Conservation (phyloP, 805 yeast genomes). For the Alloascoidea africana region DNA sequence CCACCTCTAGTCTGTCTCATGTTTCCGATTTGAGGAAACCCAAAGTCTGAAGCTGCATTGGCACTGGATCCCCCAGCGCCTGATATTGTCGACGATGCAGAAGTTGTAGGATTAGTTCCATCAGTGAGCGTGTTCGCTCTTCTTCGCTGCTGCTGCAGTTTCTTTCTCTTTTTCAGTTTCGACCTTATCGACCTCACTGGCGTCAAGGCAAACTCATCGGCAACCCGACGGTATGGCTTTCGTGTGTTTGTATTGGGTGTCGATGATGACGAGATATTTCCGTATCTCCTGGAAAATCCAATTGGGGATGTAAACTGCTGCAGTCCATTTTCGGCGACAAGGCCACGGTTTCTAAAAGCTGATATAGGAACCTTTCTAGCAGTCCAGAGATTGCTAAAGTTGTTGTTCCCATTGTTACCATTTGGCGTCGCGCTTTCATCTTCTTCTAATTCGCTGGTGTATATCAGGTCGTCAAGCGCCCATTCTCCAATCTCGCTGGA, state of each 20-base stretch:
- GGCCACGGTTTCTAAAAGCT: neutral
- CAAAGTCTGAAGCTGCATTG: no score
- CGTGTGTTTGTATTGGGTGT: no score
- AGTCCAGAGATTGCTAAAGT: no score
- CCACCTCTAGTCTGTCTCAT: neutral
- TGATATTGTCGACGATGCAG: no score
- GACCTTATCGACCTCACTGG: no score
- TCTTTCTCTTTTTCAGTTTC: neutral
- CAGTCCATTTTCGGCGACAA: neutral
- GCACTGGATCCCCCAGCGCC: neutral
- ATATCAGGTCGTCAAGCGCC: slow-evolving; percentile 52
- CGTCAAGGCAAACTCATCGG: no score
- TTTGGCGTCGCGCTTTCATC: slow-evolving; percentile 5
- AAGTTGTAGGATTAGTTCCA: no score
- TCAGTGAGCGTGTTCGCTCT: neutral
- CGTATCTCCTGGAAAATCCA: neutral
- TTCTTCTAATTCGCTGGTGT: slow-evolving; percentile 59
- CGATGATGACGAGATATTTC: neutral
- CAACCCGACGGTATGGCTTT: no score
- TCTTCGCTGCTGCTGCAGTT: neutral
- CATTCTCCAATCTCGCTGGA: slow-evolving; percentile 21
- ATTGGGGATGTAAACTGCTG: neutral
- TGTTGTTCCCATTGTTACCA: neutral
- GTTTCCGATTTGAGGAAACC: neutral
- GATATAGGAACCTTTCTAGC: neutral